Evolutionary conservation across 805 yeast species (phyloP), one percentile per base, ranked within the genome.

Genomic region (Lipomyces japonicus): DNA sequence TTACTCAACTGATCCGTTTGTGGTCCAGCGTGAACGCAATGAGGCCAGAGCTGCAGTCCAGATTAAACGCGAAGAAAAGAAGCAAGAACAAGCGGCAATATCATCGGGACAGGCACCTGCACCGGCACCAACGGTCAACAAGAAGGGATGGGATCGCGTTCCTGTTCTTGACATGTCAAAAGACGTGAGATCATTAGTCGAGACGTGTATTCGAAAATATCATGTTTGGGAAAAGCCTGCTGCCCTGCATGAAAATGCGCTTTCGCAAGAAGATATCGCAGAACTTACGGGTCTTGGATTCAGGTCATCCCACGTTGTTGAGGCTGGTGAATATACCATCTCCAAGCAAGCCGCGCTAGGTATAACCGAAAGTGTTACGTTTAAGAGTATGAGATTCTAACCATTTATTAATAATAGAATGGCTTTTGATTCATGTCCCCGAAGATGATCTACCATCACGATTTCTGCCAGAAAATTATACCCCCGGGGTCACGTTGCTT

Each of bases 371-470:
- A n/a, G n/a, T 19, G 32, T 38, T 19, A 12, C 21, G 28, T 39
- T n/a, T 14, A 36, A 36, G 24, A 36, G 22, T 4, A 6, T 6
- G 22, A 24, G 22, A 36, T 24, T 22, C 22, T 9, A 12, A 22
- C 10, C 5, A 19, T 7, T 24, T 9, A 37, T 4, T 18, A n/a
- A 25, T 16, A 18, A 24, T 46, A 38, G 86, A 82, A 53, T 85
- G 93, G 91, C 74, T 91, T 18, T 68, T 91, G 9, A 82, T 90
- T 58, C 93, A 91, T 62, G 78, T 91, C 2, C 97, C 97, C 0
- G 97, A 93, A 56, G 97, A 90, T 63, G 98, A 91, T 61, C 70
- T 91, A 28, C 98, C 98, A 1, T 50, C 57, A 19, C 45, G 58
- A 31, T 72, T 71, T 44, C 45, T 62, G 42, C 62, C 61, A 3